Evolutionary conservation across 495 filamentous ascomycete genomes (phyloP).

Genomic region (Penicillium steckii): DNA sequence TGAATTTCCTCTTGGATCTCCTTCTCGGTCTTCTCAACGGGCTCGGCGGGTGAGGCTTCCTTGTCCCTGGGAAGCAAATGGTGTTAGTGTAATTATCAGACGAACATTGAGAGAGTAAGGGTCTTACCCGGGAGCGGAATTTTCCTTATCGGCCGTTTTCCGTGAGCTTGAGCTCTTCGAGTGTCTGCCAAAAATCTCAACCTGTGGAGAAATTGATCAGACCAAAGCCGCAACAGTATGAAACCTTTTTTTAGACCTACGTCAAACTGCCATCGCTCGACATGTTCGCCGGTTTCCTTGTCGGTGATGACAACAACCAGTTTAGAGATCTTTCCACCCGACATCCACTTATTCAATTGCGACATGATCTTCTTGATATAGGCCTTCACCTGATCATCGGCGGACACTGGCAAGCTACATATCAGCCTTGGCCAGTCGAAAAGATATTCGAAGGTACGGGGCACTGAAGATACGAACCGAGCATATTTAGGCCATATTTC

Average conservation of each 20-base stretch:
- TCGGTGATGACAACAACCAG: constrained; percentile 93
- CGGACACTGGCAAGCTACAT: constrained; percentile 57
- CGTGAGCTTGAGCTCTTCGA: constrained; percentile 52
- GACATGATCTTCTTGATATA: constrained; percentile 99
- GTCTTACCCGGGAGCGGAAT: constrained; percentile 54
- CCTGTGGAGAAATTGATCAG: constrained; percentile 32
- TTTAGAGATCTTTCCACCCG: constrained; percentile 92
- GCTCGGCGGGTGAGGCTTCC: constrained; percentile 29
- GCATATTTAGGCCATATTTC: constrained; percentile 99
- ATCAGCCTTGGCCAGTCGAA: constrained; percentile 12
- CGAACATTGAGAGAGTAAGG: not conserved
- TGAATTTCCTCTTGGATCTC: constrained; percentile 96
- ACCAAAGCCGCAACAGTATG: not conserved
- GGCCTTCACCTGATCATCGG: constrained; percentile 96
- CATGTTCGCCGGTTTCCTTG: constrained; percentile 93
- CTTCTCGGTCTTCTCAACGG: constrained; percentile 76
- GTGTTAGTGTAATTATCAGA: constrained; percentile 1
- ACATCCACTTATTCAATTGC: constrained; percentile 94
- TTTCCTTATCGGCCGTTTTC: constrained; percentile 60
- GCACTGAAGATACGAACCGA: constrained; percentile 50
- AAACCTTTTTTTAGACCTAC: constrained; percentile 42
- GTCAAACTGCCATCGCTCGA: constrained; percentile 98
- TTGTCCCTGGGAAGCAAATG: constrained; percentile 25
- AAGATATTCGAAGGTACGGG: not conserved
- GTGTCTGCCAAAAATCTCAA: constrained; percentile 67